Percentiles rank a stretch among this genome's conserved stretches.
Evolutionary conservation across 2,329 filamentous ascomycete genomes (phyloP).

Genomic region (Diaporthe sp.): DNA sequence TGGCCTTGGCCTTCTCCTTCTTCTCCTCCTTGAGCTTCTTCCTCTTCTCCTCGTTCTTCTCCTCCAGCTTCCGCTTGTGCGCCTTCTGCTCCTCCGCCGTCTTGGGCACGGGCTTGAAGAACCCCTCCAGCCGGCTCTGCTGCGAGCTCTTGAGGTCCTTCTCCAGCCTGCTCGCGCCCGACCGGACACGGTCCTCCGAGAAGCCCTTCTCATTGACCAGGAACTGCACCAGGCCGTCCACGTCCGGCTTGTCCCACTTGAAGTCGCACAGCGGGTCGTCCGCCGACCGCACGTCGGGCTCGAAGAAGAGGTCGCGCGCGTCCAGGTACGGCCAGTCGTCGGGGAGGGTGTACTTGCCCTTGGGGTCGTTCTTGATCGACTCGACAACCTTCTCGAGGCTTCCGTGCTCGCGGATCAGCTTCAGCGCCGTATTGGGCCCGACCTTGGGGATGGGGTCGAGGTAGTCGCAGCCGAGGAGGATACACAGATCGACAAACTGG

Average conservation of each 20-base stretch:
- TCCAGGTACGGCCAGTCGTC: constrained; percentile 98
- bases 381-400: constrained; percentile 89
- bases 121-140: constrained; percentile 91
- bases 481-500: constrained; percentile 97
- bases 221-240: constrained; percentile 89
- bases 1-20: constrained; percentile 93
- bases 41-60: constrained; percentile 91
- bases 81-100: constrained; percentile 85
- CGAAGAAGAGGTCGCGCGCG: constrained; percentile 89
- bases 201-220: constrained; percentile 96
- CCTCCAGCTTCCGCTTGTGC: constrained; percentile 93
- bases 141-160: constrained; percentile 94
- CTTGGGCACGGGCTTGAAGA: constrained; percentile 94
- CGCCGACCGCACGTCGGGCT: constrained; percentile 87
- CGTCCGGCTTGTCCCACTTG: constrained; percentile 95
- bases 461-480: constrained; percentile 97
- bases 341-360: constrained; percentile 84
- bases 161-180: constrained; percentile 79
- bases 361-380: constrained; percentile 78
- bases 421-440: constrained; percentile 90
- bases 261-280: constrained; percentile 92
- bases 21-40: constrained; percentile 95
- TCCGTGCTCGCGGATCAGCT: constrained; percentile 92
- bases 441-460: constrained; percentile 96
- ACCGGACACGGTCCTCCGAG: constrained; percentile 91